Conservation (phyloP, 2,329 filamentous ascomycete genomes). For the Pseudogymnoascus sp. region DNA sequence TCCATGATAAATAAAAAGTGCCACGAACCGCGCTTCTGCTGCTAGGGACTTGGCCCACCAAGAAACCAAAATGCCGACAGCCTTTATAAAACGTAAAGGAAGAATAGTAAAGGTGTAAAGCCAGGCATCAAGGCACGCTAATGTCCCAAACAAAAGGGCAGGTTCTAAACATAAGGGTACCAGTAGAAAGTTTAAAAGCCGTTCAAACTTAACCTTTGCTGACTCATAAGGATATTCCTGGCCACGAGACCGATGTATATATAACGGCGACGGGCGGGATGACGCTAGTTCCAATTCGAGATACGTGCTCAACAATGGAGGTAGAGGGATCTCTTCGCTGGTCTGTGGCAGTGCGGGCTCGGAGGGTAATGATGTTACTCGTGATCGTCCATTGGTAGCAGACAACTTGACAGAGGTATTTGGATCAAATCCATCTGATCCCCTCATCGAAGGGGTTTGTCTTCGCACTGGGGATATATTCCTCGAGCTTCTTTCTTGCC, state of each 20-base stretch:
- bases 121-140: conserved; percentile 94
- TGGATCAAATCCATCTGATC: conserved; percentile 25
- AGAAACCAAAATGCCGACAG: conserved; percentile 63
- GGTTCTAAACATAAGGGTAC: conserved; percentile 77
- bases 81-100: conserved; percentile 78
- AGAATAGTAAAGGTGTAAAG: conserved; percentile 94
- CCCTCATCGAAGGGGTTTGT: conserved; percentile 16
- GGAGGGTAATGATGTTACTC: conserved; percentile 20
- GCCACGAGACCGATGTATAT: conserved; percentile 53
- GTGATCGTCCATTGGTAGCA: conserved; percentile 14
- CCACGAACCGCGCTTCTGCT: conserved; percentile 65
- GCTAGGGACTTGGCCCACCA: conserved; percentile 71
- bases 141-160: conserved; percentile 76
- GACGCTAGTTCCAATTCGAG: conserved; percentile 58
- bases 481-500: neutral
- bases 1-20: conserved; percentile 71
- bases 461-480: conserved; percentile 23
- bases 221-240: conserved; percentile 76
- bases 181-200: conserved; percentile 79
- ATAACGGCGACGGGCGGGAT: conserved; percentile 56
- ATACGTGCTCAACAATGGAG: conserved; percentile 60
- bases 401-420: conserved; percentile 16
- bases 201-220: conserved; percentile 83
- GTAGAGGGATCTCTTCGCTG: conserved; percentile 47
- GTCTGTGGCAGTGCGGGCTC: conserved; percentile 34